A percentile compares a stretch with the other conserved stretches of the same genome.
These are phyloP conservation scores for Boechera divaricarpa DNA, from an alignment of 345 rosid genomes.

Conservation along the genomic window DNA sequence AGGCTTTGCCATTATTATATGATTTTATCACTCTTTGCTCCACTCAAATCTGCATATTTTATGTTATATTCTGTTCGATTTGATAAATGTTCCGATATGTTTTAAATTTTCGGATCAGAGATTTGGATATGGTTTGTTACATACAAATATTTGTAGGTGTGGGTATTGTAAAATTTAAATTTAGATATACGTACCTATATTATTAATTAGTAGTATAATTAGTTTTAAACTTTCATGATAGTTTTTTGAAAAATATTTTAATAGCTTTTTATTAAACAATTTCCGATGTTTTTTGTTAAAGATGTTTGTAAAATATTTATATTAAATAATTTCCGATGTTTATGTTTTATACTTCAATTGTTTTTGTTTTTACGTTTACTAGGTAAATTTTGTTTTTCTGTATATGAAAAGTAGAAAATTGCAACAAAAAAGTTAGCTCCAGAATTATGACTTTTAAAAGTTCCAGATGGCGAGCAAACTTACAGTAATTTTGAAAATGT, in stretches of 20 bases:
- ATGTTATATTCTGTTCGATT: background rate
- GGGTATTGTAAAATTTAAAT: background rate
- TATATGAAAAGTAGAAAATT: background rate
- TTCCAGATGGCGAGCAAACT: background rate
- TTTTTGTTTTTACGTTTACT: background rate
- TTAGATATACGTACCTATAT: background rate
- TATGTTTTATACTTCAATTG: too few species aligned
- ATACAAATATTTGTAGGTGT: background rate
- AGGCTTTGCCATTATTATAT: constrained; percentile 23
- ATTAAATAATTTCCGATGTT: too few species aligned
- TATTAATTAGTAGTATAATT: background rate
- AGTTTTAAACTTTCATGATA: background rate
- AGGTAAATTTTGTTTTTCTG: too few species aligned
- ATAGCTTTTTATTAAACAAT: too few species aligned
- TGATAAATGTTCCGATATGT: background rate
- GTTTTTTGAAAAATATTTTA: background rate
- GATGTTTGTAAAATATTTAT: too few species aligned
- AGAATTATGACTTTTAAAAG: background rate
- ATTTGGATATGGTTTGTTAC: background rate
- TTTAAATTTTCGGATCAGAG: constrained; percentile 13
- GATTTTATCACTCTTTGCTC: constrained; percentile 24
- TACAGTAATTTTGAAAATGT: background rate
- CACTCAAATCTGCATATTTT: constrained; percentile 19
- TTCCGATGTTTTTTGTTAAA: too few species aligned
- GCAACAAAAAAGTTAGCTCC: background rate